phyloP scores from a whole-genome alignment of 2,329 filamentous ascomycete genomes.

The Delphinella strobiligena region DNA sequence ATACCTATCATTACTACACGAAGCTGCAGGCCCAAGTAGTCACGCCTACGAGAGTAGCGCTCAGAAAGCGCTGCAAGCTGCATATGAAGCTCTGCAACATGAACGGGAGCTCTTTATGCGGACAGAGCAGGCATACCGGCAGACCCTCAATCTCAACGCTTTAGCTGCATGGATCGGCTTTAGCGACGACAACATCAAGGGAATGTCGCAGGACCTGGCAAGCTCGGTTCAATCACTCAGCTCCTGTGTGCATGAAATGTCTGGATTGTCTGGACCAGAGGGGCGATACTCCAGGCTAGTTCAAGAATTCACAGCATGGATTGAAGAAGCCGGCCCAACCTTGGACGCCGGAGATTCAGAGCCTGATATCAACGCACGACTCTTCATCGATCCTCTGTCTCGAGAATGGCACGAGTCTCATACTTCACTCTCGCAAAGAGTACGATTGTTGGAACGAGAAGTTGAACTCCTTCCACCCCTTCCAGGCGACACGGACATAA shows the following conservation, averaged over 20 bases:
- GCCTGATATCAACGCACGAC: not conserved
- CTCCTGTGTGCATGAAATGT: conserved; percentile 44
- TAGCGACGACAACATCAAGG: conserved; percentile 41
- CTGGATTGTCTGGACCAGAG: conserved; percentile 43
- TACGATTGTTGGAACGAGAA: conserved; percentile 7
- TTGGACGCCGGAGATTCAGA: not conserved
- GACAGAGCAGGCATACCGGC: conserved; percentile 16
- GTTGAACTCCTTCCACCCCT: conserved; percentile 5
- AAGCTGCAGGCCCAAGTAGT: conserved; percentile 34
- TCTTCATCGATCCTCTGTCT: conserved; percentile 2
- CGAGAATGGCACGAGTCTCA: conserved; percentile 6
- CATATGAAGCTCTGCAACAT: conserved; percentile 23
- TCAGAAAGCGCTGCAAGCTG: conserved; percentile 16
- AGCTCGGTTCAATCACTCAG: conserved; percentile 38
- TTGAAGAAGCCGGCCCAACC: conserved; percentile 16
- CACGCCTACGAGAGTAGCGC: conserved; percentile 47
- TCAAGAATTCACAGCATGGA: conserved; percentile 49
- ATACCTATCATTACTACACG: conserved; percentile 53
- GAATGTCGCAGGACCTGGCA: not conserved
- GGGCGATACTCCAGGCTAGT: conserved; percentile 46
- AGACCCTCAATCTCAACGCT: conserved; percentile 40
- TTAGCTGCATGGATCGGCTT: conserved; percentile 39
- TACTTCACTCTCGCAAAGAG: conserved; percentile 5
- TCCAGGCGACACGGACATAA: not conserved
- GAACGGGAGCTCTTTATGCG: conserved; percentile 13